Base-by-base conservation (phyloP, 306 rosid species). In the Ammopiptanthus mongolicus region DNA sequence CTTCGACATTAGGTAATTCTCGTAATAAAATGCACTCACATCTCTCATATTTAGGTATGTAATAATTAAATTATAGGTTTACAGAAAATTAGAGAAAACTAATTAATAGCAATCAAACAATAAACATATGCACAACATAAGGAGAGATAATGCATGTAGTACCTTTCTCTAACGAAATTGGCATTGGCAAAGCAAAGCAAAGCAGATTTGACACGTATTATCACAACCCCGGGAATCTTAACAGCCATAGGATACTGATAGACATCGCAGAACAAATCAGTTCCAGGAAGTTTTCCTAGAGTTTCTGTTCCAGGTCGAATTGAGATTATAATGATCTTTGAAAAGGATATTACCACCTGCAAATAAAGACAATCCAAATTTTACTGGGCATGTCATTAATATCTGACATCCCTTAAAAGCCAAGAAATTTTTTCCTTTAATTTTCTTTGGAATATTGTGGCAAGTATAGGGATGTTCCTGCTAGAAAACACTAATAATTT, bases 131-230 rank as follows among this genome's bases (percentile, higher is more conserved):
- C 1, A 33, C 4, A 33, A 41, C 0, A 41, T 41, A 41, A 39
- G 2, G 1, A 37, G 2, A 7, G 4, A 10, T 10, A 37, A 14
- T 17, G 3, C 25, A 34, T 19, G 18, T 59, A n/a, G 59, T 79
- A 91, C 98, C 95, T 91, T 71, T 93, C 92, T 69, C 78, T 85
- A 15, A 88, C 69, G 78, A 84, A 88, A 69, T 77, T 91, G 62
- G 97, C 97, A 81, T 91, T 93, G 13, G 98, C 98, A 78, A 93
- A 93, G 69, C 98, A 93, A 69, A 91, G 88, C 74, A 88, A 78
- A 17, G 90, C 80, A 65, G 97, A 89, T 62, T 88, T 93, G 76
- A 89, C 65, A 14, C 94, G 88, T 18, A 91, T 39, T 29, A 93
- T 80, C 37, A 88, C 50, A 47, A 86, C 65, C 19, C 94, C 97